A percentile compares a stretch with the other conserved stretches of the same genome.
Conservation (phyloP, 257 asterid genomes). For the Nicotiana undulata region DNA sequence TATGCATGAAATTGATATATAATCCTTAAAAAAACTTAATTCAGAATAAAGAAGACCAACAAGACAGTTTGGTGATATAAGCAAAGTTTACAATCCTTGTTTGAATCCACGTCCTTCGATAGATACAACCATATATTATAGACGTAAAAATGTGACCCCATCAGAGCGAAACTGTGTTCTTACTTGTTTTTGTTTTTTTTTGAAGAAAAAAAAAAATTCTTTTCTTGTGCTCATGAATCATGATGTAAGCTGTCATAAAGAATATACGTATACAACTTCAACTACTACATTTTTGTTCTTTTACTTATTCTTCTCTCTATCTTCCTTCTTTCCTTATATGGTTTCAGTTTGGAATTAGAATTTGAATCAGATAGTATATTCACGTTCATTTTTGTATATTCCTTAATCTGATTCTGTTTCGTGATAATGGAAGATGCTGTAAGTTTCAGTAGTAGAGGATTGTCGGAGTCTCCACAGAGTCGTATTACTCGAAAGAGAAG, state of each 20-base stretch:
- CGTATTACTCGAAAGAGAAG: slow-evolving; percentile 44
- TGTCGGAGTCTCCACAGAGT: slow-evolving; percentile 49
- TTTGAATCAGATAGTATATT: slow-evolving; percentile 64
- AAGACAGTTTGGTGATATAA: slow-evolving; percentile 42
- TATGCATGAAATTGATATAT: slow-evolving; percentile 32
- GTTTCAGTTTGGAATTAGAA: slow-evolving; percentile 24
- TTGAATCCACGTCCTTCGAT: slow-evolving; percentile 64
- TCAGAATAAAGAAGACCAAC: not conserved
- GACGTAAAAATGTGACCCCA: not conserved
- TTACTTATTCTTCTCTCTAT: not conserved
- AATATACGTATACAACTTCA: slow-evolving; percentile 41
- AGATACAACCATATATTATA: not conserved
- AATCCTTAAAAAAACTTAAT: not conserved
- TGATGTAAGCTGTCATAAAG: slow-evolving; percentile 38
- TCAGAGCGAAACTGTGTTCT: slow-evolving; percentile 17
- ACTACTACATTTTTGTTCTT: slow-evolving; percentile 10
- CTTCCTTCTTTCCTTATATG: slow-evolving; percentile 17
- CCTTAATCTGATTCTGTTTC: not conserved
- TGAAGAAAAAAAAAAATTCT: not conserved
- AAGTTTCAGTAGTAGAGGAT: slow-evolving; percentile 69
- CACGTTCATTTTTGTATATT: slow-evolving; percentile 18
- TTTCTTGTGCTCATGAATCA: slow-evolving; percentile 20
- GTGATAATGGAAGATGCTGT: slow-evolving; percentile 64
- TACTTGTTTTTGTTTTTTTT: not conserved
- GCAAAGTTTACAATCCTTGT: slow-evolving; percentile 44